A percentile compares a stretch with the other conserved stretches of the same genome.
These are phyloP conservation scores for Calocybe gangraenosa DNA, from an alignment of 768 basidiomycete genomes.

Conservation along the genomic window DNA sequence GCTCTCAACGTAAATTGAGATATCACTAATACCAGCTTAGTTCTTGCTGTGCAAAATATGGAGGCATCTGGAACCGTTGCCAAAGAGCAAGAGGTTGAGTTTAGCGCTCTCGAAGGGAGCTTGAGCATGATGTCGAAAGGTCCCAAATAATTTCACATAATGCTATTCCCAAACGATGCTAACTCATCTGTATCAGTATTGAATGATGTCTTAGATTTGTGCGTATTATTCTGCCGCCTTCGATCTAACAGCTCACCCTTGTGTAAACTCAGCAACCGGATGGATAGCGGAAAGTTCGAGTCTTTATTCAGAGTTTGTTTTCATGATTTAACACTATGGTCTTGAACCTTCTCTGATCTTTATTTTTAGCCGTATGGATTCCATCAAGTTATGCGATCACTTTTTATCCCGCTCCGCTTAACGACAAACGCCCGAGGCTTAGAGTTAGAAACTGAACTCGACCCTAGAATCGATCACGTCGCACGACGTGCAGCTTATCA, in stretches of 20 bases:
- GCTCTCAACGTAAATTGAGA: not conserved
- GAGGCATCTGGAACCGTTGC: slow-evolving; percentile 71
- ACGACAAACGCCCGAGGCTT: slow-evolving; percentile 65
- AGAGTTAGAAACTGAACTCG: slow-evolving; percentile 64
- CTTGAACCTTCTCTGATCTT: slow-evolving; percentile 6
- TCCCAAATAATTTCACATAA: slow-evolving; percentile 19
- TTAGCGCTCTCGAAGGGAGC: slow-evolving; percentile 78
- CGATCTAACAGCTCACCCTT: not conserved
- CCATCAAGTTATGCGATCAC: slow-evolving; percentile 72
- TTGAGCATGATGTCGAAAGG: slow-evolving; percentile 89
- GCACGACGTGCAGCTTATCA: slow-evolving; percentile 58
- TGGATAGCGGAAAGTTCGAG: slow-evolving; percentile 86
- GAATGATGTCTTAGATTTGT: slow-evolving; percentile 82
- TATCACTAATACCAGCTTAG: slow-evolving; percentile 19
- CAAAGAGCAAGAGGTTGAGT: slow-evolving; percentile 81
- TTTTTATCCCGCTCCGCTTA: slow-evolving; percentile 65
- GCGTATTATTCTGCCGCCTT: slow-evolving; percentile 22
- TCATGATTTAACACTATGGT: not conserved
- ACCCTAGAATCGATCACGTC: slow-evolving; percentile 62
- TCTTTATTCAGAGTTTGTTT: slow-evolving; percentile 47
- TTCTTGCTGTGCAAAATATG: slow-evolving; percentile 91
- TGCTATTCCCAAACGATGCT: not conserved
- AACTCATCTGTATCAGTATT: slow-evolving; percentile 39
- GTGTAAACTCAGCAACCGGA: slow-evolving; percentile 55
- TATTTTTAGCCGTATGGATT: slow-evolving; percentile 60